phyloP scores from a whole-genome alignment of 208 protist species.

The Leishmania braziliensis region DNA sequence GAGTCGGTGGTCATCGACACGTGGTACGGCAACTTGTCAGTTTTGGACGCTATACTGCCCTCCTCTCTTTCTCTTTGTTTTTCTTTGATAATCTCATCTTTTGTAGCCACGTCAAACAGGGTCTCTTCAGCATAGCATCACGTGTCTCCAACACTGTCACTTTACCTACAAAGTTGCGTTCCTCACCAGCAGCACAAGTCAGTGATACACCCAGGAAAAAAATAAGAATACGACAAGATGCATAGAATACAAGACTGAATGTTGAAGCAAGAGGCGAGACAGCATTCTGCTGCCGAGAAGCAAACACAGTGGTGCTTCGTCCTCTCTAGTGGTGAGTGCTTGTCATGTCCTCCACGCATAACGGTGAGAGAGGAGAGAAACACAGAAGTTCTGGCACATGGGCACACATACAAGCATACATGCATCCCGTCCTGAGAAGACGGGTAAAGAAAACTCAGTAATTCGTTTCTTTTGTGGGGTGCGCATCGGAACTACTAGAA shows the following conservation, averaged over 20 bases:
- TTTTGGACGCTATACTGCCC: not conserved
- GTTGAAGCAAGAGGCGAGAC: not conserved
- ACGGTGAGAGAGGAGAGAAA: not conserved
- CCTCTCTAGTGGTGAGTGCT: not conserved
- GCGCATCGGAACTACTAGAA: not conserved
- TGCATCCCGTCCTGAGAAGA: not conserved
- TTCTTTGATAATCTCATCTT: not conserved
- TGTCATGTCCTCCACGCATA: not conserved
- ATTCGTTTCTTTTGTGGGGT: not conserved
- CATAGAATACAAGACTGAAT: not conserved
- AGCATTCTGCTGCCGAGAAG: not conserved
- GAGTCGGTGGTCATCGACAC: not conserved
- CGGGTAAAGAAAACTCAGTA: constrained; percentile 5
- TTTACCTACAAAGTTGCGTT: not conserved
- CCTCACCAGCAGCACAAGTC: not conserved
- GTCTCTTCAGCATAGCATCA: not conserved
- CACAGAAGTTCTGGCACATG: not conserved
- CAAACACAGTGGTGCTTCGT: not conserved
- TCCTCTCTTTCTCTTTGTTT: not conserved
- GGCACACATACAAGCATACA: constrained; percentile 6
- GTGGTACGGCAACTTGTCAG: not conserved
- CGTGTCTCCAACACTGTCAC: not conserved
- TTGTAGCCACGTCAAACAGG: not conserved
- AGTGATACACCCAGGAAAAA: not conserved
- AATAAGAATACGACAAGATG: not conserved